Evolutionary conservation across 2,329 filamentous ascomycete genomes (phyloP).

Genomic region (Ophiosphaerella korrae): DNA sequence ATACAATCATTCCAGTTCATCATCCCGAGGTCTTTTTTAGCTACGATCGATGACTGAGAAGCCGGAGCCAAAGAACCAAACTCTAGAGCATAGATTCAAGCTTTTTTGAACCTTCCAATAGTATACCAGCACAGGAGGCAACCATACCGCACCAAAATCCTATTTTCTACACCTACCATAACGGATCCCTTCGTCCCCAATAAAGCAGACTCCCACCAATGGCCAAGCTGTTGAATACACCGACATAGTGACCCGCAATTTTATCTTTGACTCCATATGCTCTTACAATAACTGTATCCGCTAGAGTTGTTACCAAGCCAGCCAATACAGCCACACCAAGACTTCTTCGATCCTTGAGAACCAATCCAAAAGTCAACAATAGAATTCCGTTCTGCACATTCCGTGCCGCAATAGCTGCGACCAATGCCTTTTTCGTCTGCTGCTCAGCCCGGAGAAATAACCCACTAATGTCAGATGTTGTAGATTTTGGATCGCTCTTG

Average conservation of each 20-base stretch:
- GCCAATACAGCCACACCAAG: conserved; percentile 27
- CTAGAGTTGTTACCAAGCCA: conserved; percentile 25
- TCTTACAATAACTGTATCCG: conserved; percentile 28
- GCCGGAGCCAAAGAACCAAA: no score
- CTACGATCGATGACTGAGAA: no score
- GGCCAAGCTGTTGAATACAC: conserved; percentile 27
- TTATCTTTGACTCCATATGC: conserved; percentile 28
- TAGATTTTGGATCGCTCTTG: not conserved
- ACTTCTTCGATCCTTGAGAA: conserved; percentile 26
- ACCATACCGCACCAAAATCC: no score
- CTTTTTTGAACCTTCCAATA: no score
- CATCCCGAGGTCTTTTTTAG: no score
- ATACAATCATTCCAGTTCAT: no score
- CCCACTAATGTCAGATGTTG: not conserved
- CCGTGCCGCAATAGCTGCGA: conserved; percentile 29
- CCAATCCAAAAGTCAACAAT: conserved; percentile 22
- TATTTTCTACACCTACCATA: conserved; percentile 14
- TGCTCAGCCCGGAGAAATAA: conserved; percentile 13
- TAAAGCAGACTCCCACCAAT: conserved; percentile 30
- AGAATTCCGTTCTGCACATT: conserved; percentile 30
- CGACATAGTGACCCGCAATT: conserved; percentile 26
- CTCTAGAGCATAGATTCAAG: no score
- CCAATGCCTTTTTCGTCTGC: conserved; percentile 26
- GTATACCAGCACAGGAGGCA: no score
- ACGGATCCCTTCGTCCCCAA: conserved; percentile 24